These are phyloP conservation scores for Fusarium robinianum DNA, from an alignment of 2,329 filamentous ascomycete genomes.

Conservation along the genomic window DNA sequence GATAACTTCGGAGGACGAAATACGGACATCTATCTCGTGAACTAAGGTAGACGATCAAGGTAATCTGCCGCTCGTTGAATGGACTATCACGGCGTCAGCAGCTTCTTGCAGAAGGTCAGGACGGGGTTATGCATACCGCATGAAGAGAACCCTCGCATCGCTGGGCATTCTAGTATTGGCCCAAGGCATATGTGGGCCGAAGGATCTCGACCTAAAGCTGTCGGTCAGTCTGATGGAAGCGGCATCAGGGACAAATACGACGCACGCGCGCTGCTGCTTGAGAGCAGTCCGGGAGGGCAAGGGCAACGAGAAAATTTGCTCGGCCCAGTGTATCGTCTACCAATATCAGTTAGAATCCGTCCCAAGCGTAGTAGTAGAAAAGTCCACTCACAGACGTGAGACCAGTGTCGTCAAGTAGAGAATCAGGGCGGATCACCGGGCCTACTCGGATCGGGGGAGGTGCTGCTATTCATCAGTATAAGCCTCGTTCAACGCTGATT, in stretches of 20 bases:
- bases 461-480: conserved; percentile 32
- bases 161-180: conserved; percentile 50
- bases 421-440: conserved; percentile 41
- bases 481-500: background rate
- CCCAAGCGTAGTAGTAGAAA: background rate
- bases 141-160: conserved; percentile 58
- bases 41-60: conserved; percentile 57
- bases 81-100: conserved; percentile 44
- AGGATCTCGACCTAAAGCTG: conserved; percentile 49
- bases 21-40: conserved; percentile 50
- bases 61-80: conserved; percentile 60
- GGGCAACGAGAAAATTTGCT: conserved; percentile 62
- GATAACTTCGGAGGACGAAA: conserved; percentile 52
- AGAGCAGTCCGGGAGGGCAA: conserved; percentile 56
- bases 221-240: conserved; percentile 15
- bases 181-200: conserved; percentile 51
- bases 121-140: conserved; percentile 47
- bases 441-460: conserved; percentile 44
- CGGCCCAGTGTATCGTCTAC: conserved; percentile 62
- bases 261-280: conserved; percentile 46
- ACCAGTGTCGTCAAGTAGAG: conserved; percentile 36
- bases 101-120: background rate
- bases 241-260: too few relatives aligned
- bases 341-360: conserved; percentile 13
- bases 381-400: conserved; percentile 22